Evolutionary conservation across 2,329 filamentous ascomycete genomes (phyloP).

Genomic region (Aureobasidium musti): DNA sequence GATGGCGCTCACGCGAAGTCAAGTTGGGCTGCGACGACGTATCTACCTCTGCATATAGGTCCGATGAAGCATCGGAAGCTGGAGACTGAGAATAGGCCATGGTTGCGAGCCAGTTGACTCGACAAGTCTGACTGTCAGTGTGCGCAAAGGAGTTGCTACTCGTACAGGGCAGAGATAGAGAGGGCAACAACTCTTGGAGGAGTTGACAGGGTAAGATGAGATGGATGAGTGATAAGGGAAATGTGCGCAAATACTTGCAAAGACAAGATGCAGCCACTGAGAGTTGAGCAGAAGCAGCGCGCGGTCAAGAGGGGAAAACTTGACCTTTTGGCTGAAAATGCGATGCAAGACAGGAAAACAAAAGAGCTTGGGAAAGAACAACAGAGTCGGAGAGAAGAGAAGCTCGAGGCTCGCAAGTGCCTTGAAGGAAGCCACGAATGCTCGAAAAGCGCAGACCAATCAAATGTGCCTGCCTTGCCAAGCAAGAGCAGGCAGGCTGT

Average conservation of each 20-base stretch:
- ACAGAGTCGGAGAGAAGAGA: background rate
- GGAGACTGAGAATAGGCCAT: conserved; percentile 9
- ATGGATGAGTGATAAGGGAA: background rate
- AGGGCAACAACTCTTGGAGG: conserved; percentile 12
- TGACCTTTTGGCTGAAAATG: conserved; percentile 15
- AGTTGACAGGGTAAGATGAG: conserved; percentile 11
- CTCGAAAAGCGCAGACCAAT: background rate
- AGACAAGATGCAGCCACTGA: conserved; percentile 20
- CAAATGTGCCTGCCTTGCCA: background rate
- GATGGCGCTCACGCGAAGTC: background rate
- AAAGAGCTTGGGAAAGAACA: conserved; percentile 5
- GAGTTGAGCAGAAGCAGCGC: conserved; percentile 19
- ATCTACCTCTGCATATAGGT: conserved; percentile 29
- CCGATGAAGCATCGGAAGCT: conserved; percentile 26
- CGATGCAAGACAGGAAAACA: conserved; percentile 8
- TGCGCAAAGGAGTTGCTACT: background rate
- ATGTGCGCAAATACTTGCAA: conserved; percentile 7
- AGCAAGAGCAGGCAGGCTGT: background rate
- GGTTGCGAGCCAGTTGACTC: background rate
- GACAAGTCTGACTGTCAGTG: background rate
- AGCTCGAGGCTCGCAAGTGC: background rate
- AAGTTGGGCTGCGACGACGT: conserved; percentile 5
- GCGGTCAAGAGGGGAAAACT: conserved; percentile 6
- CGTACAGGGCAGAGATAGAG: background rate
- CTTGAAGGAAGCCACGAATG: conserved; percentile 19